A percentile compares a stretch with the other conserved stretches of the same genome.
Conservation (phyloP, 352 stramenopile genomes). For the Phytophthora meadii region DNA sequence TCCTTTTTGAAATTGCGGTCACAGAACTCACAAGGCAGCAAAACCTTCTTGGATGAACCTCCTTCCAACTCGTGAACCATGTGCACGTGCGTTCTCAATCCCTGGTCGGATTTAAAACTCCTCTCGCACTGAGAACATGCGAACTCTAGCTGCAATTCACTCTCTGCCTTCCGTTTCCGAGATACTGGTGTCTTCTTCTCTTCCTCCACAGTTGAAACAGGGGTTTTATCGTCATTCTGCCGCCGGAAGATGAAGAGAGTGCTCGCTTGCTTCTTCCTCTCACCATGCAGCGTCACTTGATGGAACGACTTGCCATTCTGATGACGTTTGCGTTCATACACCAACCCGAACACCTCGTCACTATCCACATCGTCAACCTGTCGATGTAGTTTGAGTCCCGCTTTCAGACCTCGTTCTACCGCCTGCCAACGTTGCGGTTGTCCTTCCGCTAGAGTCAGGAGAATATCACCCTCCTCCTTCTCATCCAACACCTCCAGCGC, state of each 20-base stretch:
- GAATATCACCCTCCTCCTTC: conserved; percentile 36
- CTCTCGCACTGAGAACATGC: conserved; percentile 63
- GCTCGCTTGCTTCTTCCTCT: conserved; percentile 71
- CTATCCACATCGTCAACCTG: conserved; percentile 60
- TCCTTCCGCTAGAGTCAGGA: conserved; percentile 76
- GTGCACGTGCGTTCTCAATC: conserved; percentile 78
- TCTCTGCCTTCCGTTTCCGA: conserved; percentile 52
- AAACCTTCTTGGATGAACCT: conserved; percentile 15
- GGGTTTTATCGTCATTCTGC: not conserved
- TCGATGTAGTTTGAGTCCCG: conserved; percentile 54
- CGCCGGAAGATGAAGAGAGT: conserved; percentile 68
- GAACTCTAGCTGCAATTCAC: conserved; percentile 34
- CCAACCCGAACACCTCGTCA: conserved; percentile 39
- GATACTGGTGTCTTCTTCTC: conserved; percentile 10
- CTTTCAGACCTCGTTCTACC: conserved; percentile 47
- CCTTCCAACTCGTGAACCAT: conserved; percentile 85
- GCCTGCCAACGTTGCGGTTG: conserved; percentile 85
- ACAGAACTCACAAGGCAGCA: conserved; percentile 53
- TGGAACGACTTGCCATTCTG: conserved; percentile 91
- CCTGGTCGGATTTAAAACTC: conserved; percentile 76
- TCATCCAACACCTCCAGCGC: conserved; percentile 51
- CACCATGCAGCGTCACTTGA: conserved; percentile 71
- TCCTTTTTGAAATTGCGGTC: conserved; percentile 79
- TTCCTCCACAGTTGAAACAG: not conserved
- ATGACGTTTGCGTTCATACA: conserved; percentile 87